Percentiles rank a stretch among this genome's conserved stretches.
These are phyloP conservation scores for Phyllosticta ampelicida DNA, from an alignment of 2,329 filamentous ascomycete genomes.

Conservation along the genomic window DNA sequence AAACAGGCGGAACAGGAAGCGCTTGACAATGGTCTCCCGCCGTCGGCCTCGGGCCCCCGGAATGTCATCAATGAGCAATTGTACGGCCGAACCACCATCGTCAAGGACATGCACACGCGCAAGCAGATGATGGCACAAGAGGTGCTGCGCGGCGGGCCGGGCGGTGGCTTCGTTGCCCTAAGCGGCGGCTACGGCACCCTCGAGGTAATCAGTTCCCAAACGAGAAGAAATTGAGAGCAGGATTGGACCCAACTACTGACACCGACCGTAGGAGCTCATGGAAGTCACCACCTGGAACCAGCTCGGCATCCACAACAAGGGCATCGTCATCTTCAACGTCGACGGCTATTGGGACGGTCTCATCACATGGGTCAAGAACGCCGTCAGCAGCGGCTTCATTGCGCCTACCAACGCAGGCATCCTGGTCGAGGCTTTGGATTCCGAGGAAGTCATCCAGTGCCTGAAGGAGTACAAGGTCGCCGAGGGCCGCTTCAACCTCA, in stretches of 20 bases:
- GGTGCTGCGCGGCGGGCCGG: conserved; percentile 69
- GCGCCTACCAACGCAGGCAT: conserved; percentile 60
- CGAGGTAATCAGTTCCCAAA: conserved; percentile 38
- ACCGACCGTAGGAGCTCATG: conserved; percentile 57
- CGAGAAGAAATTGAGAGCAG: no score
- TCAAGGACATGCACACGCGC: conserved; percentile 90
- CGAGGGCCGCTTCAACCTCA: conserved; percentile 63
- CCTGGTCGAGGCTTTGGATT: conserved; percentile 61
- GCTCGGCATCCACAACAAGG: conserved; percentile 75
- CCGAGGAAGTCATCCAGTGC: conserved; percentile 59
- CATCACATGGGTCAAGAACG: conserved; percentile 66
- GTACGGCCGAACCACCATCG: conserved; percentile 79
- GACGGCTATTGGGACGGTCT: conserved; percentile 89
- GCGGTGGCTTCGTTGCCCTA: conserved; percentile 81
- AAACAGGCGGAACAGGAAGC: conserved; percentile 12
- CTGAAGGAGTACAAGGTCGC: conserved; percentile 67
- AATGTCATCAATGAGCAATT: conserved; percentile 45
- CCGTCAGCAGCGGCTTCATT: conserved; percentile 69
- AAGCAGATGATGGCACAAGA: conserved; percentile 72
- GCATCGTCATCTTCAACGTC: conserved; percentile 75
- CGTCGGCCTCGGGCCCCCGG: conserved; percentile 30
- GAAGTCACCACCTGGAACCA: conserved; percentile 93
- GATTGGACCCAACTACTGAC: no score
- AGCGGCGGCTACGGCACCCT: conserved; percentile 87
- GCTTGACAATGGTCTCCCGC: conserved; percentile 4